Base-by-base conservation (phyloP, 345 rosid species). In the Reutealis trisperma region DNA sequence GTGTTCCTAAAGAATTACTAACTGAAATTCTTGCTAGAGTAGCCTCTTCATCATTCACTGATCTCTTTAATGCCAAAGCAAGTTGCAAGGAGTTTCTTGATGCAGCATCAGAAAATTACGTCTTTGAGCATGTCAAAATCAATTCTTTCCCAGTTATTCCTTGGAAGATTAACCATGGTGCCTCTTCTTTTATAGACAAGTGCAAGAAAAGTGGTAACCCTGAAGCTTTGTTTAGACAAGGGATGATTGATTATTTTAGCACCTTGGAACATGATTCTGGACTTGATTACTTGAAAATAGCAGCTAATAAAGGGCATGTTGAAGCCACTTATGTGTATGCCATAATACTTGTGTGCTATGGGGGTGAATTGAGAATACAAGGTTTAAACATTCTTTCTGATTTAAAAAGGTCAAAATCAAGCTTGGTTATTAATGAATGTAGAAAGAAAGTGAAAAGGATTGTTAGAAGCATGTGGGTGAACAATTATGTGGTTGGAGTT, bases 181-280 rank as follows among this genome's bases (percentile, higher is more conserved):
- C 11, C n/a, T 45, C 47, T 2, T 24, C 2, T 9, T 75, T 78
- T 30, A 13, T 66, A 11, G n/a, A 34, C 8, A 58, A 60, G 1
- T 82, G 77, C 61, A 60, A 27, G 19, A 68, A 72, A 5, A 42
- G 70, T 22, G 77, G 64, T 3, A 81, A 76, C 8, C 70, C 64
- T 0, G 74, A 66, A 55, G 58, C 70, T 0, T 15, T 76, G 5
- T 76, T 66, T n/a, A 18, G 59, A 61, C 25, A 9, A 1, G 74
- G 77, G 9, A 60, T 72, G 32, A 6, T 37, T 0, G 60, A 81
- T 1, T 72, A 45, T 22, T 81, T 81, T 41, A 13, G 60, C 11
- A 11, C 5, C 6, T 8, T 1, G 1, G 37, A 44, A 19, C 0
- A 2, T 15, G 18, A 65, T 11, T 32, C 27, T 1, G 71, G 83